Evolutionary conservation across 2,329 filamentous ascomycete genomes (phyloP).

Genomic region (Colletotrichum incanum): DNA sequence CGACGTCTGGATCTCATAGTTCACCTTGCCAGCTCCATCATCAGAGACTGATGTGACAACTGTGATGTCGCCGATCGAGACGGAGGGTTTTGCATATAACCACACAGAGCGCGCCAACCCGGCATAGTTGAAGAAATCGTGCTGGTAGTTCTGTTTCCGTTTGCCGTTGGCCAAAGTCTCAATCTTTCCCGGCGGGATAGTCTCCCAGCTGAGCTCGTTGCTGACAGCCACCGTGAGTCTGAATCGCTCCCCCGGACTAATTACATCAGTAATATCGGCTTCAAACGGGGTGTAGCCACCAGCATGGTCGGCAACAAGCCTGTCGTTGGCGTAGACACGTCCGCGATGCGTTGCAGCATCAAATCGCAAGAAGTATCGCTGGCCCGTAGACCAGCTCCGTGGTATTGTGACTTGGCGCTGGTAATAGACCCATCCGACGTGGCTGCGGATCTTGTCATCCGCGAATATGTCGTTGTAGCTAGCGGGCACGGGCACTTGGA

Average conservation of each 20-base stretch:
- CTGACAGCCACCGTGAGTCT: constrained; percentile 51
- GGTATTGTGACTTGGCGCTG: constrained; percentile 49
- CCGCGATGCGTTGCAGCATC: constrained; percentile 50
- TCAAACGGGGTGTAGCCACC: constrained; percentile 51
- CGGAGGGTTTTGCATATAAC: constrained; percentile 47
- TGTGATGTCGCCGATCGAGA: constrained; percentile 47
- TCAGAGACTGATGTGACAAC: constrained; percentile 45
- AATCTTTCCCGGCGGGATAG: constrained; percentile 48
- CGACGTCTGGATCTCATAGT: constrained; percentile 35
- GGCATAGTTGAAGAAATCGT: constrained; percentile 52
- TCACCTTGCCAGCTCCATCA: constrained; percentile 25
- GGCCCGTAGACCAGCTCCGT: constrained; percentile 35
- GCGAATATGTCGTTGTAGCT: constrained; percentile 49
- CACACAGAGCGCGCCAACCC: constrained; percentile 50
- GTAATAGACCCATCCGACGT: constrained; percentile 53
- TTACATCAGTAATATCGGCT: constrained; percentile 46
- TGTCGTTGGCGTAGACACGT: constrained; percentile 49
- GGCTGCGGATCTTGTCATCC: constrained; percentile 47
- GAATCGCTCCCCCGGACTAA: constrained; percentile 46
- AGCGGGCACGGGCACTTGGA: constrained; percentile 47
- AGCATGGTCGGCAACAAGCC: constrained; percentile 46
- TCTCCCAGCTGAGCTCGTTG: constrained; percentile 50
- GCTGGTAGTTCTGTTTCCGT: constrained; percentile 47
- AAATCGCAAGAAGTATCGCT: constrained; percentile 47
- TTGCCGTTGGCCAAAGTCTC: constrained; percentile 43